phyloP scores from a whole-genome alignment of 225 moss, liverwort and hornwort genomes.

The Straminergon stramineum region DNA sequence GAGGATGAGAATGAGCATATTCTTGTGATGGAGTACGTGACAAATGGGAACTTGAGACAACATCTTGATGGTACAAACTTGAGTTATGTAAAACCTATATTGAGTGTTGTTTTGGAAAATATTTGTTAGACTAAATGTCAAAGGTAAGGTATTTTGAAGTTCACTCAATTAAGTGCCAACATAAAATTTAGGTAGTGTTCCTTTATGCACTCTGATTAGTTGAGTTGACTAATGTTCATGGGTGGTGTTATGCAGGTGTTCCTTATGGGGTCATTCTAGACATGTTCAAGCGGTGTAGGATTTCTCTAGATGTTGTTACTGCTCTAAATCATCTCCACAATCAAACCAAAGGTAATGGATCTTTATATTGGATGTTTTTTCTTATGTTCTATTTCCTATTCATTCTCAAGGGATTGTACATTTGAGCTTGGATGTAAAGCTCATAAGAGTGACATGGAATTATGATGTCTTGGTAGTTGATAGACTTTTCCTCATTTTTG shows the following conservation, averaged over 20 bases:
- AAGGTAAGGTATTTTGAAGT: neutral
- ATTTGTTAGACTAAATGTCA: neutral
- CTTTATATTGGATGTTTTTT: neutral
- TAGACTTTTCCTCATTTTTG: neutral
- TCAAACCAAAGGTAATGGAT: neutral
- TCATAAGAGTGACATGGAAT: too few relatives aligned
- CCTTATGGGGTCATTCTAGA: neutral
- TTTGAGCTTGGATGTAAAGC: neutral
- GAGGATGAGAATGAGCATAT: neutral
- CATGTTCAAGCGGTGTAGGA: neutral
- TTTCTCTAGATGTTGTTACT: neutral
- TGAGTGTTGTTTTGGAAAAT: neutral
- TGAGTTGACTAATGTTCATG: neutral
- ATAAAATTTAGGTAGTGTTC: too few relatives aligned
- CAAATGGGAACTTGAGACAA: neutral
- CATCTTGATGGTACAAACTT: neutral
- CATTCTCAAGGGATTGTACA: neutral
- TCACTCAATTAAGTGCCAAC: neutral
- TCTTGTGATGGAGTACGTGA: neutral
- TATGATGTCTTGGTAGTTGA: neutral
- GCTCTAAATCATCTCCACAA: neutral
- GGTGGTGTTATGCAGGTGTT: neutral
- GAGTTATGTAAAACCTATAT: neutral
- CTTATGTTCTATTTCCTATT: fast-evolving
- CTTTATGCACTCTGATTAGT: neutral